Conservation (phyloP, 306 rosid species). For the Notholithocarpus densiflorus region DNA sequence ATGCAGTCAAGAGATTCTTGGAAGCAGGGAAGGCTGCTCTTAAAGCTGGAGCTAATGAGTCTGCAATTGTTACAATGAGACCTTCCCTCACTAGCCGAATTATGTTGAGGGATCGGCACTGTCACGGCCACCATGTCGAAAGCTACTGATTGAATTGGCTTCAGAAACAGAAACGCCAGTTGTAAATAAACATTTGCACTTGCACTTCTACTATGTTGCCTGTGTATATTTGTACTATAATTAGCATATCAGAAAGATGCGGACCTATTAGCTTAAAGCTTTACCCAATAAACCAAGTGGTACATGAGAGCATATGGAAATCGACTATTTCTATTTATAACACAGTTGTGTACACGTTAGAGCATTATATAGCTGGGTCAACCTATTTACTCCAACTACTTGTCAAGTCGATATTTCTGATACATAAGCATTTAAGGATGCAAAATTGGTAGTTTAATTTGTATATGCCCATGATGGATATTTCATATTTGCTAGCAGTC, state of each 20-base stretch:
- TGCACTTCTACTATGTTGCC: background rate
- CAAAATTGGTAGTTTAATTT: too few species aligned
- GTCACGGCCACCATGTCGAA: conserved; percentile 11
- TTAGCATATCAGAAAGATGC: background rate
- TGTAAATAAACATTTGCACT: conserved; percentile 18
- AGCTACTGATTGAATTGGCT: conserved; percentile 36
- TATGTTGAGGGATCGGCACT: conserved; percentile 9
- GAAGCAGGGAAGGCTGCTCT: conserved; percentile 87
- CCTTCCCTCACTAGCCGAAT: conserved; percentile 85
- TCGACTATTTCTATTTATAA: background rate
- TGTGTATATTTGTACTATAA: background rate
- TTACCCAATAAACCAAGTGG: background rate
- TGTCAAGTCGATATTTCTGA: too few species aligned
- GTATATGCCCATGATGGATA: too few species aligned
- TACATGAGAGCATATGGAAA: background rate
- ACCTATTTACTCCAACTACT: too few species aligned
- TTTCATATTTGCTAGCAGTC: too few species aligned
- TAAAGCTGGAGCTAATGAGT: conserved; percentile 84
- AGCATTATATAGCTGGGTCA: too few species aligned
- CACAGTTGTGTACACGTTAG: too few species aligned
- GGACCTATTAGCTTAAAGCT: background rate
- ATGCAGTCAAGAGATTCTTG: conserved; percentile 85
- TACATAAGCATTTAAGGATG: too few species aligned
- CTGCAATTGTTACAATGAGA: conserved; percentile 84
- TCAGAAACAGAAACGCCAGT: background rate